A percentile compares a stretch with the other conserved stretches of the same genome.
These are phyloP conservation scores for Botryotinia convoluta DNA, from an alignment of 2,329 filamentous ascomycete genomes.

Conservation along the genomic window DNA sequence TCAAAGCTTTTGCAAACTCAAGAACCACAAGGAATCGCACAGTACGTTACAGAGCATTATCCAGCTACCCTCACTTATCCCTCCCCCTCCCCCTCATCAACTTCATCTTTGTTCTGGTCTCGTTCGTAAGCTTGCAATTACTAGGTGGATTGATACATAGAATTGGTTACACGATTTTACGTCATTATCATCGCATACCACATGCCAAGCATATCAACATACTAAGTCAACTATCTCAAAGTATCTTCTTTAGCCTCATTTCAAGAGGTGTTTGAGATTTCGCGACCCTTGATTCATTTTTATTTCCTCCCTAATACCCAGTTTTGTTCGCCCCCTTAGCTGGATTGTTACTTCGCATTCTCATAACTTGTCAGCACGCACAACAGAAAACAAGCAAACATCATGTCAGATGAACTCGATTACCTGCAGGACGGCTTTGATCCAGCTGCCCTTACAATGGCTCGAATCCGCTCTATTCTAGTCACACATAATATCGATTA, in stretches of 20 bases:
- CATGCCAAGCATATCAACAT: not conserved
- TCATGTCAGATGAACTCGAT: conserved; percentile 43
- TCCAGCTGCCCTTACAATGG: conserved; percentile 77
- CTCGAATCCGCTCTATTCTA: conserved; percentile 84
- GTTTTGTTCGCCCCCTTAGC: not conserved
- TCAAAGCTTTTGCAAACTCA: conserved; percentile 3
- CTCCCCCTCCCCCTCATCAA: not conserved
- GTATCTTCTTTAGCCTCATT: not conserved
- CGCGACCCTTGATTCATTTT: not conserved
- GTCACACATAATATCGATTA: conserved; percentile 85
- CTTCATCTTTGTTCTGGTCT: not conserved
- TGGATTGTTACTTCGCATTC: not conserved
- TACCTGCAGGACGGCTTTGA: conserved; percentile 90
- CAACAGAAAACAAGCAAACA: not conserved
- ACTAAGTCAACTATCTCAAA: not conserved
- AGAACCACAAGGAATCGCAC: not conserved
- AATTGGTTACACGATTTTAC: conserved; percentile 1
- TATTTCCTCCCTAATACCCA: not conserved
- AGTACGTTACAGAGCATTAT: not conserved
- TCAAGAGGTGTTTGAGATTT: not conserved
- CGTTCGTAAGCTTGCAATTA: not conserved
- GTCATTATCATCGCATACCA: conserved; percentile 2
- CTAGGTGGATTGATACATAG: not conserved
- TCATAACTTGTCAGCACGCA: not conserved
- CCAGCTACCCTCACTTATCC: not conserved